phyloP scores from a whole-genome alignment of 306 rosid genomes.

The Lathyrus sativus region DNA sequence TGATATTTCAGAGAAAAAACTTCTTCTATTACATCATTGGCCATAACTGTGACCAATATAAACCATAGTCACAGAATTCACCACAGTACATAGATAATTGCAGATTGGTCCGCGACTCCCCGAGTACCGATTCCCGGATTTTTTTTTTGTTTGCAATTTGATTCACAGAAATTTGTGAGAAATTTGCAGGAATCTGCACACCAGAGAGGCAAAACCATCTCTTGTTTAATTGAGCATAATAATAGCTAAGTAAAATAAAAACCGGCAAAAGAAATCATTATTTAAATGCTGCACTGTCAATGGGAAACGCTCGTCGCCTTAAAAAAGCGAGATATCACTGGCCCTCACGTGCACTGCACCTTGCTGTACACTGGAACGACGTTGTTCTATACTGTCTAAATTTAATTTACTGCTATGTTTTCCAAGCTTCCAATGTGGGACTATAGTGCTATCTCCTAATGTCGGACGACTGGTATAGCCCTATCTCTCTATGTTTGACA shows the following conservation, averaged over 20 bases:
- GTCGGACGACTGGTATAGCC: too few relatives aligned
- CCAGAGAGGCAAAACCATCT: background rate
- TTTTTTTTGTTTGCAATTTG: background rate
- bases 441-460: background rate
- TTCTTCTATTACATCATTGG: background rate
- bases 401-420: background rate
- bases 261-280: background rate
- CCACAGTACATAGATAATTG: background rate
- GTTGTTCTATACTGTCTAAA: background rate
- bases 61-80: background rate
- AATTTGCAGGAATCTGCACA: background rate
- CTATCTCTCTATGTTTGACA: background rate
- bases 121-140: background rate
- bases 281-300: background rate
- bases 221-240: background rate
- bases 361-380: background rate
- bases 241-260: background rate
- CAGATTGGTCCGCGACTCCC: background rate
- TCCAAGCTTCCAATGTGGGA: background rate
- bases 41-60: slow-evolving; percentile 17
- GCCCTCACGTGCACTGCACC: background rate
- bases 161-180: background rate
- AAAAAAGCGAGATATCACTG: background rate
- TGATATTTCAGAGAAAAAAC: slow-evolving; percentile 12
- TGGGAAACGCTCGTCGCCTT: background rate